A percentile compares a stretch with the other conserved stretches of the same genome.
Conservation (phyloP, 2,329 filamentous ascomycete genomes). For the Clarireedia hainanense region DNA sequence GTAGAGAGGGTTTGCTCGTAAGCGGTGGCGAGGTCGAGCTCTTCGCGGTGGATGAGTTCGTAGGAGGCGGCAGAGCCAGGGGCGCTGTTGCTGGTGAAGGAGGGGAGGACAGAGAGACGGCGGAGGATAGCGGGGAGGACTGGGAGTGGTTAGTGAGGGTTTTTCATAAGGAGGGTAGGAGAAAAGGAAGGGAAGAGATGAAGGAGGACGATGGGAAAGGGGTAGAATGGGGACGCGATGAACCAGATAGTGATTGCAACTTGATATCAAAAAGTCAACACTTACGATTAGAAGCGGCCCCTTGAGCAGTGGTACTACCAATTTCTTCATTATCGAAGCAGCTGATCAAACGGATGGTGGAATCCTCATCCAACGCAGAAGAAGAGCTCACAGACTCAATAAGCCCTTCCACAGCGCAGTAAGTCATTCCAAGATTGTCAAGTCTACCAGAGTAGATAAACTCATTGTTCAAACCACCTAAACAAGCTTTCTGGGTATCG, state of each 20-base stretch:
- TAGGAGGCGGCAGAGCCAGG: slow-evolving; percentile 54
- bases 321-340: slow-evolving; percentile 99
- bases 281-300: slow-evolving; percentile 71
- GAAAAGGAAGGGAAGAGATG: too few species aligned
- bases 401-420: slow-evolving; percentile 79
- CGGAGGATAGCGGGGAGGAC: slow-evolving; percentile 78
- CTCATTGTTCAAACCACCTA: slow-evolving; percentile 87
- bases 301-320: slow-evolving; percentile 84
- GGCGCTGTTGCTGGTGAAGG: slow-evolving; percentile 31
- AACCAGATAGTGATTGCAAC: too few species aligned
- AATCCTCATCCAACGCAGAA: slow-evolving; percentile 63
- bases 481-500: slow-evolving; percentile 83
- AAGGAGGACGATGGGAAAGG: too few species aligned
- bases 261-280: too few species aligned
- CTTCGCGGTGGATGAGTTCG: slow-evolving; percentile 41
- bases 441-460: slow-evolving; percentile 94
- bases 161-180: too few species aligned
- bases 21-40: slow-evolving; percentile 60
- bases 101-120: slow-evolving; percentile 72
- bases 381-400: slow-evolving; percentile 66
- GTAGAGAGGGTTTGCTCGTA: slow-evolving; percentile 89
- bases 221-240: too few species aligned
- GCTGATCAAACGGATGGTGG: slow-evolving; percentile 80
- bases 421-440: slow-evolving; percentile 95
- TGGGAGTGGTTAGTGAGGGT: too few species aligned